A percentile compares a stretch with the other conserved stretches of the same genome.
Evolutionary conservation across 305 asterid genomes (phyloP).

Genomic region (Striga hermonthica): DNA sequence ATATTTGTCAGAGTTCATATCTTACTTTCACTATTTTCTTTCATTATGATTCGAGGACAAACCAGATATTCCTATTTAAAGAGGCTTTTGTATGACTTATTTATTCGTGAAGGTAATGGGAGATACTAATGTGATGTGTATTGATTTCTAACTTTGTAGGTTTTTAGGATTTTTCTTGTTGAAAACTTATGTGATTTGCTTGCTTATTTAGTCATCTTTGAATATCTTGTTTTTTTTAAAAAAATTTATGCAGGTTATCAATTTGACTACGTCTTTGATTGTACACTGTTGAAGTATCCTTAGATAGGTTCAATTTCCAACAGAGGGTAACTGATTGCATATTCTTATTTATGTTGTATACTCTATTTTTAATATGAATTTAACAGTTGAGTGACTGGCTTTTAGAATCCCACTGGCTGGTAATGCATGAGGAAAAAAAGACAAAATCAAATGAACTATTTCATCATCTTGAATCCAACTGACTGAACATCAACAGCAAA

Average conservation of each 20-base stretch:
- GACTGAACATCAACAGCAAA: too few relatives aligned
- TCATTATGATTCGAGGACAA: slow-evolving; percentile 90
- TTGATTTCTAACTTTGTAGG: not conserved
- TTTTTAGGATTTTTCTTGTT: slow-evolving; percentile 17
- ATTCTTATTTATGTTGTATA: slow-evolving; percentile 23
- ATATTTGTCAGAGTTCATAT: slow-evolving; percentile 78
- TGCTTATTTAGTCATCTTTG: slow-evolving; percentile 3
- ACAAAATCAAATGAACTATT: slow-evolving; percentile 22
- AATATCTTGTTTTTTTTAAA: slow-evolving; percentile 19
- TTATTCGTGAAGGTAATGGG: slow-evolving; percentile 85
- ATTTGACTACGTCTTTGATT: slow-evolving; percentile 88
- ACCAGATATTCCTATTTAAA: slow-evolving; percentile 88
- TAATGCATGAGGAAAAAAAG: too few relatives aligned
- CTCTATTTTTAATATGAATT: slow-evolving; percentile 18
- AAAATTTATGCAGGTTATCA: slow-evolving; percentile 67
- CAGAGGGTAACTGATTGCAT: slow-evolving; percentile 49
- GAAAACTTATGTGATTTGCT: slow-evolving; percentile 10
- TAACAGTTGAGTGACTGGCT: slow-evolving; percentile 30
- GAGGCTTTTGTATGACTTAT: slow-evolving; percentile 88
- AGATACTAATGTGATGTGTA: slow-evolving; percentile 1
- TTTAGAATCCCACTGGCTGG: slow-evolving; percentile 61
- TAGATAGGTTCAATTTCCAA: slow-evolving; percentile 76
- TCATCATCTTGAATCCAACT: slow-evolving; percentile 1
- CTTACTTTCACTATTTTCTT: slow-evolving; percentile 89
- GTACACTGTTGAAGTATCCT: slow-evolving; percentile 93